Conservation (phyloP, 495 filamentous ascomycete genomes). For the Penicillium goetzii region DNA sequence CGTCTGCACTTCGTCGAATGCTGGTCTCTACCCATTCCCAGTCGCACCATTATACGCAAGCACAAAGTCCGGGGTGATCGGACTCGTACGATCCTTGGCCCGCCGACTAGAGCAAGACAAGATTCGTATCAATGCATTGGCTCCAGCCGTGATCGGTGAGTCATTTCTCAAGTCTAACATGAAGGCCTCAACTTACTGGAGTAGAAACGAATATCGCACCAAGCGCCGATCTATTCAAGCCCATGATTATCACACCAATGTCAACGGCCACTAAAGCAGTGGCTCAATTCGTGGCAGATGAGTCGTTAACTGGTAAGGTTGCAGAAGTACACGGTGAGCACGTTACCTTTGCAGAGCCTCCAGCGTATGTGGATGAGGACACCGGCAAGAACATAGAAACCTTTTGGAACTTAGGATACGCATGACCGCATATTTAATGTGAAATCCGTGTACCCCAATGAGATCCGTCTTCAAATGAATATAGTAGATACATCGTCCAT, state of each 20-base stretch:
- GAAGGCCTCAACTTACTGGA: not conserved
- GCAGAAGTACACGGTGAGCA: constrained; percentile 59
- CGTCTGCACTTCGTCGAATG: constrained; percentile 61
- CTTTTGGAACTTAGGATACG: constrained; percentile 51
- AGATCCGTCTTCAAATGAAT: not conserved
- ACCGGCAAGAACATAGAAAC: constrained; percentile 53
- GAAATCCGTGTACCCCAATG: not conserved
- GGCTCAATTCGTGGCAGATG: constrained; percentile 44
- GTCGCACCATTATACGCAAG: constrained; percentile 58
- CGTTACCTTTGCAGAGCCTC: constrained; percentile 53
- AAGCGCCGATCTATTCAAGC: constrained; percentile 46
- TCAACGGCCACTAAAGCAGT: constrained; percentile 51
- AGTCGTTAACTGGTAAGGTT: constrained; percentile 47
- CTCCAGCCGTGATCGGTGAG: constrained; percentile 55
- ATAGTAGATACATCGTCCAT: not conserved
- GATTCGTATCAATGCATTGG: constrained; percentile 58
- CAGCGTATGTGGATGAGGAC: constrained; percentile 56
- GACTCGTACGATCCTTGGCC: constrained; percentile 54
- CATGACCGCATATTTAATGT: constrained; percentile 26
- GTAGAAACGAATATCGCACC: constrained; percentile 55
- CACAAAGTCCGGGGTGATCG: constrained; percentile 55
- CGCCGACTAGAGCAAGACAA: constrained; percentile 39
- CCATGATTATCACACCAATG: constrained; percentile 59
- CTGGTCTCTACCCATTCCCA: constrained; percentile 59
- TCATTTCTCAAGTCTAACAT: not conserved